A percentile compares a stretch with the other conserved stretches of the same genome.
Evolutionary conservation across 164 flowering plant species (phyloP).

Genomic region (Warburgia ugandensis): DNA sequence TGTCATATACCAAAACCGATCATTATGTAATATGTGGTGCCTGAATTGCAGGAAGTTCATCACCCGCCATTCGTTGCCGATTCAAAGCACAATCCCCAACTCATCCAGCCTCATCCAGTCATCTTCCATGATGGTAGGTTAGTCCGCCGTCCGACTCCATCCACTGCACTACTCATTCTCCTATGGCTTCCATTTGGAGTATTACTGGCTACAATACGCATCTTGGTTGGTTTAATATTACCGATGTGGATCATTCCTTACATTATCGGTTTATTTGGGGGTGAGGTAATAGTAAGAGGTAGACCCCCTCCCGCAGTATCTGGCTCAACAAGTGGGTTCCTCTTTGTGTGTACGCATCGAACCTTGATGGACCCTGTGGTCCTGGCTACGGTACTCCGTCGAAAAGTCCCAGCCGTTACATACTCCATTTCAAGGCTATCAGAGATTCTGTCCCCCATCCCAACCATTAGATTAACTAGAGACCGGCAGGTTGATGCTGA

Average conservation of each 20-base stretch:
- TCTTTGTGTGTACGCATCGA: constrained; percentile 91
- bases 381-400: constrained; percentile 59
- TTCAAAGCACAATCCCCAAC: constrained; percentile 13
- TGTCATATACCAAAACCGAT: too few relatives aligned
- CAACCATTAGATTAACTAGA: constrained; percentile 73
- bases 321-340: constrained; percentile 48
- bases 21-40: too few relatives aligned
- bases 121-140: constrained; percentile 98
- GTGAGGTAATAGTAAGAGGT: constrained; percentile 55
- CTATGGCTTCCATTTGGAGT: constrained; percentile 87
- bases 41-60: constrained; percentile 61
- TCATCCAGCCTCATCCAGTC: constrained; percentile 63
- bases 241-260: constrained; percentile 61
- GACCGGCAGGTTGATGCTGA: constrained; percentile 68
- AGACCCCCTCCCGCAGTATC: constrained; percentile 61
- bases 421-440: constrained; percentile 82
- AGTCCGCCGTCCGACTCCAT: constrained; percentile 72
- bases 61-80: constrained; percentile 39
- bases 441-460: constrained; percentile 89
- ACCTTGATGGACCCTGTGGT: constrained; percentile 95
- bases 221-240: constrained; percentile 35
- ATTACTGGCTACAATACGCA: constrained; percentile 53
- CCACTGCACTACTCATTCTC: constrained; percentile 61
- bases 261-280: constrained; percentile 44
- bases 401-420: constrained; percentile 79